Evolutionary conservation across 257 asterid genomes (phyloP), one percentile per base, ranked within the genome.

Genomic region (Hygrophila difformis): DNA sequence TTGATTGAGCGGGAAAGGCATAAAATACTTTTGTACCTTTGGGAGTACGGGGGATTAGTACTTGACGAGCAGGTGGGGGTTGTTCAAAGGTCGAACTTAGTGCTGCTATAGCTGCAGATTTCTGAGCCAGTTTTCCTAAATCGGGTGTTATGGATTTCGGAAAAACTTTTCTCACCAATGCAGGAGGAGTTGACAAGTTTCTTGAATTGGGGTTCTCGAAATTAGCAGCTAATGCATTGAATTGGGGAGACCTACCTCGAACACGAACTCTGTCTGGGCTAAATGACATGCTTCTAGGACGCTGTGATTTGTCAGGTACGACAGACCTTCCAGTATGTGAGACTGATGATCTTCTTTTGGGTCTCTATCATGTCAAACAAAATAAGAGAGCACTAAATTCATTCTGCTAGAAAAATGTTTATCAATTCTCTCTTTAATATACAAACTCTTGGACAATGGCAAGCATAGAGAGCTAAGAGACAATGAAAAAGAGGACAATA

Each of bases 231-330:
- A 92, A 68, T 29, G 95, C 95, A 51, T 73, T 92, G 79, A 92
- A 92, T 8, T 97, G 95, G 0, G 99, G 99, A 67, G 99, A 92
- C 53, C 95, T 71, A 52, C 99, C 99, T 65, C 99, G 69, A 19
- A 83, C 95, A 57, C 99, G 99, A 68, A 78, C 99, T 73, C 95
- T 70, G 31, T 92, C 99, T 2, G 97, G 97, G 69, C 95, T 87
- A 73, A 77, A 84, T 28, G 99, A 92, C 91, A 92, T 69, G 71
- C 97, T 92, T 77, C 99, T 71, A 24, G 97, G 78, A 24, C 99
- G 93, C 47, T 83, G 80, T n/a, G 99, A 63, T 64, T 86, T 82
- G 22, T 81, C 97, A 3, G 89, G 92, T 37, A 74, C 82, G 26
- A 87, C 72, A 48, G 99, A 78, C 56, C 99, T 73, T 52, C 99